These are phyloP conservation scores for Leccinellum luteum DNA, from an alignment of 768 basidiomycete species.

Conservation along the genomic window DNA sequence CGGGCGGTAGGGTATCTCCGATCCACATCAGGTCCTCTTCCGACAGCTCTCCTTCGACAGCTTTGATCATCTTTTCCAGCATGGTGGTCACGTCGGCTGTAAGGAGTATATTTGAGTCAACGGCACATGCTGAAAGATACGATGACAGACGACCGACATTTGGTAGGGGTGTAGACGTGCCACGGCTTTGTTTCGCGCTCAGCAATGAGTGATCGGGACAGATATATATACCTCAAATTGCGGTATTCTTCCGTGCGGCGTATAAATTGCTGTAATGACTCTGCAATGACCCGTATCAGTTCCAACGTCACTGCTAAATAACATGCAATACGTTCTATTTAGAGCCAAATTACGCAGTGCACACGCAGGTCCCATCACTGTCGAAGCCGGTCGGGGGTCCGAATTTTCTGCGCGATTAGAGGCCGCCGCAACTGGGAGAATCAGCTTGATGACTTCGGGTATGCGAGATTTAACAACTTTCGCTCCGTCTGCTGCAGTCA, in stretches of 20 bases:
- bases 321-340: constrained; percentile 4
- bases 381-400: constrained; percentile 6
- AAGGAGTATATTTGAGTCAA: not conserved
- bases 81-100: constrained; percentile 14
- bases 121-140: not conserved
- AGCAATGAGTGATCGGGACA: not conserved
- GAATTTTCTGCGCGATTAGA: not conserved
- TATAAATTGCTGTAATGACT: not conserved
- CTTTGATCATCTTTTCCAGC: constrained; percentile 21
- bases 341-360: constrained; percentile 22
- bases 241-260: not conserved
- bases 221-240: not conserved
- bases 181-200: not conserved
- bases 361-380: constrained; percentile 26
- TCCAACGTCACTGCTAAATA: not conserved
- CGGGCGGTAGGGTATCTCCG: constrained; percentile 18
- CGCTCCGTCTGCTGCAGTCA: not conserved
- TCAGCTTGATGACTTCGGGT: not conserved
- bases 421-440: not conserved
- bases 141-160: not conserved
- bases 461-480: not conserved
- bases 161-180: not conserved
- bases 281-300: not conserved
- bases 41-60: constrained; percentile 15
- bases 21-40: constrained; percentile 18